Evolutionary conservation across 768 basidiomycete genomes (phyloP).

Genomic region (Candolleomyces aberdarensis): DNA sequence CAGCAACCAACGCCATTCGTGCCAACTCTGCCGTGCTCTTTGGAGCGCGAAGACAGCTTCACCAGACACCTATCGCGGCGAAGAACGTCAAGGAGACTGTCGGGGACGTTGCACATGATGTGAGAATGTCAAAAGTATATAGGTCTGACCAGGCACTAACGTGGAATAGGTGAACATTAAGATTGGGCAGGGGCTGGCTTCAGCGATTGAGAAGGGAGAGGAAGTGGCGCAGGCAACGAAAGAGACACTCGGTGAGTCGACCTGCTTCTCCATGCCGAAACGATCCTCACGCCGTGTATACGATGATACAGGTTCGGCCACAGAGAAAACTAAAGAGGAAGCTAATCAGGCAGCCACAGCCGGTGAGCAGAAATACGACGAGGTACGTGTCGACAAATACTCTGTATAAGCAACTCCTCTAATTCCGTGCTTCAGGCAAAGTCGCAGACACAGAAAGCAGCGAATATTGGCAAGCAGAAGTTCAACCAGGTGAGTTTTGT

Average conservation of each 20-base stretch:
- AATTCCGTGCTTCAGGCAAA: slow-evolving; percentile 17
- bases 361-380: slow-evolving; percentile 35
- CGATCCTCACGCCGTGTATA: neutral
- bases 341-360: slow-evolving; percentile 22
- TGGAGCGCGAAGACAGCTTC: slow-evolving; percentile 25
- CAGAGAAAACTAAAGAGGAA: slow-evolving; percentile 31
- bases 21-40: slow-evolving; percentile 2
- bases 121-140: slow-evolving; percentile 12
- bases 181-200: slow-evolving; percentile 42
- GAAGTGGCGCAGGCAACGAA: slow-evolving; percentile 38
- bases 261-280: neutral
- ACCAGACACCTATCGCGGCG: slow-evolving; percentile 28
- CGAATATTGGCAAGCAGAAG: slow-evolving; percentile 19
- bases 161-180: slow-evolving; percentile 40
- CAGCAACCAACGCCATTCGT: slow-evolving; percentile 1
- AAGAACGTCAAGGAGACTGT: slow-evolving; percentile 46
- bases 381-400: slow-evolving; percentile 23
- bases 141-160: neutral
- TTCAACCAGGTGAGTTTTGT: slow-evolving; percentile 12
- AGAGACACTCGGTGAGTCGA: slow-evolving; percentile 37
- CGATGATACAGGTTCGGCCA: slow-evolving; percentile 26
- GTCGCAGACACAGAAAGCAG: slow-evolving; percentile 4
- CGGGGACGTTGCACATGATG: slow-evolving; percentile 41
- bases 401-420: neutral
- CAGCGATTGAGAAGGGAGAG: slow-evolving; percentile 46